Percentiles rank a stretch among this genome's conserved stretches.
Conservation (phyloP, 176 grass and related monocot species). For the Triticum dicoccoides region DNA sequence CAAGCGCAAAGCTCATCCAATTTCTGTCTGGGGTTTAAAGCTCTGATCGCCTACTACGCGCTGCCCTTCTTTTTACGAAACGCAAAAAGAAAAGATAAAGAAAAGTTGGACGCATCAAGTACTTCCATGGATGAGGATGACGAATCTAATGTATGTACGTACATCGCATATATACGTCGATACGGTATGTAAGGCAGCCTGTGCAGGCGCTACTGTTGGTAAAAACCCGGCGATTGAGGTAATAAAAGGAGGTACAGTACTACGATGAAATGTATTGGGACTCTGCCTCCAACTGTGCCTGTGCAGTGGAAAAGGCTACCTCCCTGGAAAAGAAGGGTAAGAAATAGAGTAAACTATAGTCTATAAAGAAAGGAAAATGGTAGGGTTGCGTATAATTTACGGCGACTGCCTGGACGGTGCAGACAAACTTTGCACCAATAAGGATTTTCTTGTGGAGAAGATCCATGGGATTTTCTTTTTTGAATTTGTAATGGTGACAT, state of each 20-base stretch:
- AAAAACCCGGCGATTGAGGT: not conserved
- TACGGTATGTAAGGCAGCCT: not conserved
- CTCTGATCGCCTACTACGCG: conserved; percentile 38
- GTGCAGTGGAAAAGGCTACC: not conserved
- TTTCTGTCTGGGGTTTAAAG: conserved; percentile 32
- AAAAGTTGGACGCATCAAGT: conserved; percentile 17
- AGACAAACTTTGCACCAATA: too few species aligned
- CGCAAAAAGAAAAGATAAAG: not conserved
- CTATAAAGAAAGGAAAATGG: too few species aligned
- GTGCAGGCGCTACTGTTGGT: not conserved
- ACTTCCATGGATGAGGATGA: not conserved
- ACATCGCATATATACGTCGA: not conserved
- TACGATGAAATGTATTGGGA: not conserved
- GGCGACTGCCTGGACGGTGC: too few species aligned
- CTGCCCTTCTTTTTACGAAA: conserved; percentile 38
- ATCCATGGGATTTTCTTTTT: too few species aligned
- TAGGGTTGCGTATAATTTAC: too few species aligned
- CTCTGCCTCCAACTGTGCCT: not conserved
- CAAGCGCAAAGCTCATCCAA: conserved; percentile 30
- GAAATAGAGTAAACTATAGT: not conserved
- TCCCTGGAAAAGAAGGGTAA: not conserved
- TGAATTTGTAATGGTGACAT: too few species aligned
- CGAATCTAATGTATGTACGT: not conserved
- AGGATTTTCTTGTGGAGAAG: too few species aligned
- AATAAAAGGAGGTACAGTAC: not conserved